Conservation (phyloP, 208 protist genomes). For the Blastocrithidia nonstop region DNA sequence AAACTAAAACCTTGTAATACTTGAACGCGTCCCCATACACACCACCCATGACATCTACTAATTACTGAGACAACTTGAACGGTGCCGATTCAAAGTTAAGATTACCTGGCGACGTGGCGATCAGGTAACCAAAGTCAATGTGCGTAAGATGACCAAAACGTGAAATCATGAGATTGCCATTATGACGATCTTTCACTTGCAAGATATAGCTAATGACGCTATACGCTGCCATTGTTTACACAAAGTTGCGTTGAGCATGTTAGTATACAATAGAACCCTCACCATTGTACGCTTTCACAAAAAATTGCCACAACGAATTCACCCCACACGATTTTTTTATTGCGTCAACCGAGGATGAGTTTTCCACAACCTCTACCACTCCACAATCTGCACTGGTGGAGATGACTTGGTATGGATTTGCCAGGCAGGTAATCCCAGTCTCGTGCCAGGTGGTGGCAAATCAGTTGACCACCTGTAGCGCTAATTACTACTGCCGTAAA, state of each 20-base stretch:
- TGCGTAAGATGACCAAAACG: constrained; percentile 87
- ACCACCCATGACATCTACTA: constrained; percentile 86
- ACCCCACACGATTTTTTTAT: constrained; percentile 78
- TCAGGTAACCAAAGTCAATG: constrained; percentile 97
- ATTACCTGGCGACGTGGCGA: constrained; percentile 90
- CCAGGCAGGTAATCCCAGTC: constrained; percentile 56
- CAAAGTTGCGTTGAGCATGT: constrained; percentile 82
- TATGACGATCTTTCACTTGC: constrained; percentile 91
- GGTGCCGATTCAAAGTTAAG: constrained; percentile 89
- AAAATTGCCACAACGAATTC: constrained; percentile 65
- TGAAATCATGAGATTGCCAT: constrained; percentile 91
- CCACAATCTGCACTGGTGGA: constrained; percentile 64
- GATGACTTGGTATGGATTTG: constrained; percentile 70
- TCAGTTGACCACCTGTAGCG: constrained; percentile 78
- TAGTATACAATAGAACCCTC: constrained; percentile 29
- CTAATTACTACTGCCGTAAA: constrained; percentile 87
- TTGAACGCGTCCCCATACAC: constrained; percentile 45
- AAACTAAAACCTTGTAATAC: constrained; percentile 85
- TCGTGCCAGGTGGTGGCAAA: constrained; percentile 80
- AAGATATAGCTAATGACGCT: constrained; percentile 90
- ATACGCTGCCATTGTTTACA: constrained; percentile 90
- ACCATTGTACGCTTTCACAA: constrained; percentile 46
- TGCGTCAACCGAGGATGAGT: constrained; percentile 77
- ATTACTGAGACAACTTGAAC: constrained; percentile 88
- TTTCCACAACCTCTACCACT: constrained; percentile 78